These are phyloP conservation scores for Yarrowia yakushimensis DNA, from an alignment of 805 yeast species.

Conservation along the genomic window DNA sequence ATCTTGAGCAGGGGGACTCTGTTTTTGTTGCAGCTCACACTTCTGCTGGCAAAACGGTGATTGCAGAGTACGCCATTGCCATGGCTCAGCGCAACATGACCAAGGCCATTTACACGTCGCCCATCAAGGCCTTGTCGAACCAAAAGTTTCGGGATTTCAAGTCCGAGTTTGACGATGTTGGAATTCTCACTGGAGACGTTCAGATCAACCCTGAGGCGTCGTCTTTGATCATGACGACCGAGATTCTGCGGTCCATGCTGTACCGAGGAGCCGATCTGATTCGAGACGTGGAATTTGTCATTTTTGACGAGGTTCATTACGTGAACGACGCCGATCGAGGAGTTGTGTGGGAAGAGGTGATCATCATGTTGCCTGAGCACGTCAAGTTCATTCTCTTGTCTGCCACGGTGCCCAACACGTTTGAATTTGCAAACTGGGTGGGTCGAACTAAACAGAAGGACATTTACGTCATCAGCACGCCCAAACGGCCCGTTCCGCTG, in stretches of 20 bases:
- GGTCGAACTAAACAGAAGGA: constrained; percentile 96
- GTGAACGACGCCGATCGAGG: constrained; percentile 97
- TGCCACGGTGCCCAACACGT: constrained; percentile 98
- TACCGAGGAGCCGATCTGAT: constrained; percentile 95
- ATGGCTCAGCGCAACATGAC: constrained; percentile 96
- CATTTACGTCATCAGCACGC: constrained; percentile 92
- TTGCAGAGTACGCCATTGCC: constrained; percentile 97
- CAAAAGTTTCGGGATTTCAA: constrained; percentile 88
- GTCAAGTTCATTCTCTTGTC: constrained; percentile 86
- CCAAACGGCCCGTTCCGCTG: constrained; percentile 94
- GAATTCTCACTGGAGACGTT: constrained; percentile 95
- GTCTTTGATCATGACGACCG: constrained; percentile 96
- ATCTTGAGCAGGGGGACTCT: constrained; percentile 95
- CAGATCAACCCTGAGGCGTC: constrained; percentile 96
- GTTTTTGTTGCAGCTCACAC: constrained; percentile 99
- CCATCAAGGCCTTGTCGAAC: constrained; percentile 85
- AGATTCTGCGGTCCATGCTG: constrained; percentile 89
- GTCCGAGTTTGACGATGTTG: constrained; percentile 80
- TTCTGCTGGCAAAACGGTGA: constrained; percentile 97
- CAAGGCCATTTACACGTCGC: constrained; percentile 93
- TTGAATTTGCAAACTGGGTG: constrained; percentile 97
- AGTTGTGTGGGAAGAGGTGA: constrained; percentile 99
- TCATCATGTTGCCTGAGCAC: constrained; percentile 95
- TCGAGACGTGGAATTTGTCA: constrained; percentile 95
- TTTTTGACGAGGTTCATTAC: constrained; percentile 96